Conservation (phyloP, 1,139 yeast genomes). For the Geotrichum aggregatum region DNA sequence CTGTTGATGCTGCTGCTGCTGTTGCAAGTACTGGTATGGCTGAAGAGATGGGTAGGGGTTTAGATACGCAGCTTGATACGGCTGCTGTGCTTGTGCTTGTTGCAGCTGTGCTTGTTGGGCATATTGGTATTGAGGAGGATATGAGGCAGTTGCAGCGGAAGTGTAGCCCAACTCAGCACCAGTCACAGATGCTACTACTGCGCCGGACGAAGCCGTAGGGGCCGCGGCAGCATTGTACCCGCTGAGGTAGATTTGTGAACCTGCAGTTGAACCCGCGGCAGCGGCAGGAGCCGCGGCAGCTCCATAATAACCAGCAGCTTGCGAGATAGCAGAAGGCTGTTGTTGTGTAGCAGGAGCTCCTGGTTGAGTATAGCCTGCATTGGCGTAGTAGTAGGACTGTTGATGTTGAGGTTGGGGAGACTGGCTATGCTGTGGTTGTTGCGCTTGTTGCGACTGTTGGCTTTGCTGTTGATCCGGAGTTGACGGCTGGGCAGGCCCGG, state of each 20-base stretch:
- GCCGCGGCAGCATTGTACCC: conserved; percentile 16
- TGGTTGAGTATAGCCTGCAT: conserved; percentile 14
- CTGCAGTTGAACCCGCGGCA: conserved; percentile 5
- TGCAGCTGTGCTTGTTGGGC: conserved; percentile 18
- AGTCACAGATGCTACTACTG: background rate
- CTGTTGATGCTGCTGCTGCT: conserved; percentile 20
- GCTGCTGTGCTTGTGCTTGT: conserved; percentile 6
- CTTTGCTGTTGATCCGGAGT: conserved; percentile 11
- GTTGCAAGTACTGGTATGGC: conserved; percentile 22
- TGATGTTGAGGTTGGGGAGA: conserved; percentile 12
- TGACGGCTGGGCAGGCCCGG: conserved; percentile 13
- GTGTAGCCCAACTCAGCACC: conserved; percentile 12
- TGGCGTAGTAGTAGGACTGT: conserved; percentile 13
- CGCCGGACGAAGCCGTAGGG: conserved; percentile 3
- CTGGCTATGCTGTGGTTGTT: conserved; percentile 22
- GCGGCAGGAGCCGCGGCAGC: conserved; percentile 17
- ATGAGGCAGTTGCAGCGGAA: conserved; percentile 7
- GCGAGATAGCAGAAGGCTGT: conserved; percentile 13
- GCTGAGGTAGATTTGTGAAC: conserved; percentile 1
- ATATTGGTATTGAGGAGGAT: conserved; percentile 17
- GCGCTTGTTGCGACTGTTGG: conserved; percentile 18
- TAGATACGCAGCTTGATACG: conserved; percentile 15
- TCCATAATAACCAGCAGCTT: conserved; percentile 15
- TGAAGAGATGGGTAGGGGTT: conserved; percentile 9
- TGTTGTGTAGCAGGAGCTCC: conserved; percentile 14